Conservation (phyloP, 2,329 filamentous ascomycete genomes). For the Ophiosphaerella herpotricha region DNA sequence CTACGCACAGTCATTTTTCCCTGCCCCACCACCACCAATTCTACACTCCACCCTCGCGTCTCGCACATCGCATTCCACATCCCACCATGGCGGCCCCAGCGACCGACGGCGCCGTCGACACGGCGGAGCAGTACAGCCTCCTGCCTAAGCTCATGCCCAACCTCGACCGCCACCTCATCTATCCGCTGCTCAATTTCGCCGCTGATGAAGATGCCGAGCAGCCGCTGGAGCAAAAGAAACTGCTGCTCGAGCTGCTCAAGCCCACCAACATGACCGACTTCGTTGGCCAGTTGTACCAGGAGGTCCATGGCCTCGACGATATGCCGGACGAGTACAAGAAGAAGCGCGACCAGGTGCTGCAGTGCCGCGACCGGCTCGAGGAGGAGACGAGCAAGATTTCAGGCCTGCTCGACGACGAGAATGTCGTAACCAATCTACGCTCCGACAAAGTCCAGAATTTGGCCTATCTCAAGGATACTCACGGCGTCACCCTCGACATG, state of each 20-base stretch:
- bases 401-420: slow-evolving; percentile 82
- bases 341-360: slow-evolving; percentile 87
- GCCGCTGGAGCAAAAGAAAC: slow-evolving; percentile 73
- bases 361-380: slow-evolving; percentile 80
- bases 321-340: slow-evolving; percentile 83
- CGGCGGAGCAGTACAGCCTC: slow-evolving; percentile 75
- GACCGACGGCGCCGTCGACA: slow-evolving; percentile 48
- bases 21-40: slow-evolving; percentile 15
- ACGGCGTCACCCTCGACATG: slow-evolving; percentile 93
- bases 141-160: slow-evolving; percentile 87
- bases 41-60: no score
- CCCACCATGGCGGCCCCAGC: slow-evolving; percentile 48
- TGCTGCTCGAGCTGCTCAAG: slow-evolving; percentile 93
- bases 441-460: slow-evolving; percentile 99
- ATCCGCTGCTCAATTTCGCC: slow-evolving; percentile 92
- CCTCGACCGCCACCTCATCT: slow-evolving; percentile 95
- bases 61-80: slow-evolving; percentile 7
- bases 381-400: slow-evolving; percentile 88
- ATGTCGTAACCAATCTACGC: slow-evolving; percentile 86
- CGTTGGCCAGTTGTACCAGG: slow-evolving; percentile 86
- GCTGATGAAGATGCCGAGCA: slow-evolving; percentile 79
- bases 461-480: slow-evolving; percentile 95
- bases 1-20: slow-evolving; percentile 46
- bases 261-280: slow-evolving; percentile 99
- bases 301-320: slow-evolving; percentile 79